Base-by-base conservation (phyloP, 495 filamentous ascomycete species). In the Arthonia radiata region DNA sequence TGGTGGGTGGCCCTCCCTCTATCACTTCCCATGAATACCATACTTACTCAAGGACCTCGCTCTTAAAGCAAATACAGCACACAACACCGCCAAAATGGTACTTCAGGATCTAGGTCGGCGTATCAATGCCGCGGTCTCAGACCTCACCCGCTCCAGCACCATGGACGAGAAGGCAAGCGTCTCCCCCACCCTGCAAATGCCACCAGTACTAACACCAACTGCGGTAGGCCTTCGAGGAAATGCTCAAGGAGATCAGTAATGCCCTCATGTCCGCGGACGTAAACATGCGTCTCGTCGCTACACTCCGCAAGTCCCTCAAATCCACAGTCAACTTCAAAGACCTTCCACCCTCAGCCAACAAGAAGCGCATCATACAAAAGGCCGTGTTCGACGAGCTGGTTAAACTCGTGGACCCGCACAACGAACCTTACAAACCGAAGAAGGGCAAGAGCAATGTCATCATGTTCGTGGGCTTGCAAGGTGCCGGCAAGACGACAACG, bases 391-490 rank as follows among this genome's bases (percentile, higher is more conserved):
- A 99, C 45, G 81, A 93, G 45, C 67, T 99, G 27, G 86, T 94
- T 29, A 68, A 73, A 33, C 68, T 99, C 25, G 86, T 99, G 27
- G 79, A 99, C 41, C 86, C 86, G 11, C 86, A 93, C 52, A 78
- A 75, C 35, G 80, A 91, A 31, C 70, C 83, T 0, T 99, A 91
- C 61, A 81, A 86, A 37, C 86, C 89, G 13, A 91, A 86, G 56
- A 99, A 99, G 49, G 78, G 79, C 31, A 86, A 83, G 38, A 54
- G 72, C 24, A 94, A 92, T 48, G 75, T 94, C 37, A 92, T 99
- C 44, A 99, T 99, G 86, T 93, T 99, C 38, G 89, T 99, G 31
- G 86, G 86, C 44, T 56, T 99, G 23, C 86, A 99, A 44, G 86
- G 86, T 53, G 71, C 82, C 9, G 86, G 86, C 43, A 99, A 99